Percentiles rank a stretch among this genome's conserved stretches.
Conservation (phyloP, 2,329 filamentous ascomycete genomes). For the Endothia cerciana region DNA sequence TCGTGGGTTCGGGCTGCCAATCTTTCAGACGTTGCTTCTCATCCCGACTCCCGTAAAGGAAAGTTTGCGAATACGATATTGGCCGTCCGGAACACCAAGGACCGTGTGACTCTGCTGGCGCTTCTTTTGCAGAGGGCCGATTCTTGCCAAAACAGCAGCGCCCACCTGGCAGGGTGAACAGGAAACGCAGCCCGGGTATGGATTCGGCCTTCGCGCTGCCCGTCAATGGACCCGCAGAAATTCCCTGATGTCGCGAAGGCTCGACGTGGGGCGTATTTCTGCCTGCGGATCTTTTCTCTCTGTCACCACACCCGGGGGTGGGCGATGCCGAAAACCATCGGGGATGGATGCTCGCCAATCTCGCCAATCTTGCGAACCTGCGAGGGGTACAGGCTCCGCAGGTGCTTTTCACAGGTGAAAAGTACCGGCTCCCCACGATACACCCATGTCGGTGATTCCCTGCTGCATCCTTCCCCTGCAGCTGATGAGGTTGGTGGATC, state of each 20-base stretch:
- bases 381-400: conserved; percentile 18
- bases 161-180: not conserved
- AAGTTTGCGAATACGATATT: conserved; percentile 18
- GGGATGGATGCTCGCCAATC: conserved; percentile 23
- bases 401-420: conserved; percentile 16
- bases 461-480: conserved; percentile 20
- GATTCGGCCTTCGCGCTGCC: not conserved
- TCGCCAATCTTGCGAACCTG: conserved; percentile 26
- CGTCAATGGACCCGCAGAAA: not conserved
- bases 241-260: not conserved
- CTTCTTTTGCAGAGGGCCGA: not conserved
- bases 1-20: conserved; percentile 5
- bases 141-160: not conserved
- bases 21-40: not conserved
- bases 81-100: not conserved
- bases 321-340: conserved; percentile 24
- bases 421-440: conserved; percentile 22
- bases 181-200: not conserved
- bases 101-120: not conserved
- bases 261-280: not conserved
- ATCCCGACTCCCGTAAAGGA: conserved; percentile 2
- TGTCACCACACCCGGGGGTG: conserved; percentile 1
- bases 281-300: not conserved
- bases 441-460: conserved; percentile 20
- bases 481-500: conserved; percentile 19